Evolutionary conservation across 441 rosid species (phyloP), one percentile per base, ranked within the genome.

Genomic region (Erodium moschatum): DNA sequence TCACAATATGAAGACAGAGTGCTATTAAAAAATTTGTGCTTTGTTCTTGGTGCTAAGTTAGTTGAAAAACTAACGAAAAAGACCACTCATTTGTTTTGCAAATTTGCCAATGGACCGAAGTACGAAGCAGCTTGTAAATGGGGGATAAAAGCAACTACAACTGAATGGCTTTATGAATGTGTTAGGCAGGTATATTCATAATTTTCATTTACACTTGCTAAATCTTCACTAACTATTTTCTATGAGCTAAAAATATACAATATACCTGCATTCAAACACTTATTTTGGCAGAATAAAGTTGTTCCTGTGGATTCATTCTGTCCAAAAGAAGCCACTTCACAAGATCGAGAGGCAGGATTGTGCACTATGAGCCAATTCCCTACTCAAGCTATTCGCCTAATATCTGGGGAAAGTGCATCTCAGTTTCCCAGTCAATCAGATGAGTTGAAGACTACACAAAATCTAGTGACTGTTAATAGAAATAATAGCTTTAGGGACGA

Each of bases 111-210:
- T 74, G 98, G 99, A 71, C 85, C 79, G 9, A 92, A 92, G 79
- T 90, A 86, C 74, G 91, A 89, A 67, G 87, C 83, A 69, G 92
- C 98, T 70, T 80, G 86, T 81, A 83, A 79, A 78, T 87, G 95
- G 91, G 92, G 93, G 69, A 84, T 84, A 83, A 69, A 70, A 68
- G 74, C 86, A 19, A 80, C 89, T 70, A 87, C 96, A 66, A 73
- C 84, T 58, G 96, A 89, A 52, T 95, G 99, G 99, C 76, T 92
- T 69, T 89, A 79, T 78, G 97, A 92, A 78, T 92, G 99, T 81
- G 84, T 86, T 76, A 84, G 84, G 80, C 89, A 85, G 98, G 99
- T 95, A 81, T 44, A 65, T 77, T 70, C 66, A 68, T 72, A 64
- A 66, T 42, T 61, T 70, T 68, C 72, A 67, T 69, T 19, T 71